Percentiles rank a stretch among this genome's conserved stretches.
phyloP scores from a whole-genome alignment of 768 basidiomycete genomes.

The Daedaleopsis sinensis region DNA sequence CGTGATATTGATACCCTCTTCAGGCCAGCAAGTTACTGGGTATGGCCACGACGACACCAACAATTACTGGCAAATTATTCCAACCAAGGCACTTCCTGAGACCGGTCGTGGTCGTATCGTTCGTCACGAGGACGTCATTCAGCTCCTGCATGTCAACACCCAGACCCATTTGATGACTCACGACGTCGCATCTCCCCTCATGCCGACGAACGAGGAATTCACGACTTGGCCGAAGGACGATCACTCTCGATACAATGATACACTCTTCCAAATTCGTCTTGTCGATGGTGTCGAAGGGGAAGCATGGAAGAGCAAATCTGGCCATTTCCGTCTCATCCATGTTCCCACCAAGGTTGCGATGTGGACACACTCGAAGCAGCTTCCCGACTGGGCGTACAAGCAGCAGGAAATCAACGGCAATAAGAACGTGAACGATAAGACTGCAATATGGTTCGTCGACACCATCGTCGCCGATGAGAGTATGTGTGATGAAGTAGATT shows the following conservation, averaged over 20 bases:
- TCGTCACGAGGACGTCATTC: constrained; percentile 86
- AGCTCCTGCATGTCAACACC: constrained; percentile 86
- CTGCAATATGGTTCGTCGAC: constrained; percentile 88
- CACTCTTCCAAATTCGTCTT: constrained; percentile 80
- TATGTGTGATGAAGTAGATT: constrained; percentile 42
- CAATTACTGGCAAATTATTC: constrained; percentile 94
- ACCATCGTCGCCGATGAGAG: constrained; percentile 76
- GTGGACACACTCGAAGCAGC: constrained; percentile 85
- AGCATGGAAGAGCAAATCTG: constrained; percentile 91
- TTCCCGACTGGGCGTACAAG: constrained; percentile 97
- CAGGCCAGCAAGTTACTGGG: constrained; percentile 95
- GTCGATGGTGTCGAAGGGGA: constrained; percentile 76
- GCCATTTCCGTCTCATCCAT: constrained; percentile 91
- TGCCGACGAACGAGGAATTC: constrained; percentile 98
- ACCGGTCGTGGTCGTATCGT: constrained; percentile 92
- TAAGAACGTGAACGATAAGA: constrained; percentile 83
- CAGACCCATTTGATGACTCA: constrained; percentile 87
- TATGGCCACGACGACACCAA: constrained; percentile 94
- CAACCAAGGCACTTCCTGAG: constrained; percentile 93
- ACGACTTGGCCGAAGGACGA: constrained; percentile 90
- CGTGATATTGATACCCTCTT: neutral
- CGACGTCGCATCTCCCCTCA: constrained; percentile 95
- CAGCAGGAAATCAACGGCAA: constrained; percentile 99
- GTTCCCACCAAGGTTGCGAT: constrained; percentile 88
- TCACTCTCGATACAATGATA: constrained; percentile 79